phyloP scores from a whole-genome alignment of 2,329 filamentous ascomycete genomes.

The Colletotrichum tofieldiae region DNA sequence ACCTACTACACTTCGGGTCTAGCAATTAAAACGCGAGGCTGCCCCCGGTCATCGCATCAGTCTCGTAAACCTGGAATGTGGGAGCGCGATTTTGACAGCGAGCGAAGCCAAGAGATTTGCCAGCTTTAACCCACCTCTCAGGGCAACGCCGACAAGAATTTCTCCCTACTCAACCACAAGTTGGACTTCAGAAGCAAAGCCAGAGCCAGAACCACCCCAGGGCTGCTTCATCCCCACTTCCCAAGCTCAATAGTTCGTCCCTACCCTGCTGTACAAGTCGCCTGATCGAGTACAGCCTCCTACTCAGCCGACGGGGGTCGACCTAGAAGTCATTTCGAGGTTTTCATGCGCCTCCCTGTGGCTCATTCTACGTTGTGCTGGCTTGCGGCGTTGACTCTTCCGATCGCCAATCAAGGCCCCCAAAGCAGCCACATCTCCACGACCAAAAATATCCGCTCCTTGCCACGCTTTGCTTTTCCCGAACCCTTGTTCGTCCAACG shows the following conservation, averaged over 20 bases:
- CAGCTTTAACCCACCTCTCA: constrained; percentile 5
- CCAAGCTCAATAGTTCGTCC: constrained; percentile 42
- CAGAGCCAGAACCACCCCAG: constrained; percentile 20
- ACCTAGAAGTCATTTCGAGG: constrained; percentile 40
- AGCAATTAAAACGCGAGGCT: background rate
- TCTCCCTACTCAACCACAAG: background rate
- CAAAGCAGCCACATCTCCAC: constrained; percentile 39
- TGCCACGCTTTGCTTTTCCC: constrained; percentile 27
- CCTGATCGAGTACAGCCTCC: constrained; percentile 26
- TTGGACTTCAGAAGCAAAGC: background rate
- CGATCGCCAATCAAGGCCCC: constrained; percentile 28
- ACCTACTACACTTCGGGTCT: constrained; percentile 10
- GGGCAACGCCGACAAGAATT: constrained; percentile 17
- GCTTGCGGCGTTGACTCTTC: constrained; percentile 26
- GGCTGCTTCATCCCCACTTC: constrained; percentile 33
- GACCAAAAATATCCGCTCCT: constrained; percentile 40
- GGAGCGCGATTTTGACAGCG: background rate
- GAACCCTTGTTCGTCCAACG: constrained; percentile 42
- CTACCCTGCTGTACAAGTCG: constrained; percentile 19
- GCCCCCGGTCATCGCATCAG: constrained; percentile 21
- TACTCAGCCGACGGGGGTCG: constrained; percentile 31
- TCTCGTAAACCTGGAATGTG: constrained; percentile 5
- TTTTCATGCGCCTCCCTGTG: constrained; percentile 41
- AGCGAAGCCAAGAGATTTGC: constrained; percentile 15
- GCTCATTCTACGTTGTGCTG: constrained; percentile 27